Percentiles rank a stretch among this genome's conserved stretches.
Evolutionary conservation across 1,139 yeast genomes (phyloP).

Genomic region (Pichia sp.): DNA sequence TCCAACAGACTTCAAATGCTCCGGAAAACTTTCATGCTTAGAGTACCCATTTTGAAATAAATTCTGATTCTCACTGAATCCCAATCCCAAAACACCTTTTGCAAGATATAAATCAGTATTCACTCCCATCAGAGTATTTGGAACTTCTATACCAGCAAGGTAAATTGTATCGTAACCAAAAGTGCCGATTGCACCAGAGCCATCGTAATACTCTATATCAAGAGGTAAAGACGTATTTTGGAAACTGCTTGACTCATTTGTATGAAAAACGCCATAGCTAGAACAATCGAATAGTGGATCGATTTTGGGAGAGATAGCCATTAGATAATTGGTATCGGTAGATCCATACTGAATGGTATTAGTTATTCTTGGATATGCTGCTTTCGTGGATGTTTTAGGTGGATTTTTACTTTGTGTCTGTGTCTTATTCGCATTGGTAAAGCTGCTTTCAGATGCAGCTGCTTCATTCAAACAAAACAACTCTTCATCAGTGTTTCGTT

Average conservation of each 20-base stretch:
- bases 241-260: constrained; percentile 38
- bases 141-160: constrained; percentile 34
- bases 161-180: constrained; percentile 50
- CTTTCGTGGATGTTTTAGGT: neutral
- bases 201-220: constrained; percentile 52
- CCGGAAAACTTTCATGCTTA: constrained; percentile 46
- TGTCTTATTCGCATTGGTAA: no score
- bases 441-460: no score
- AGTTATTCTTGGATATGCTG: neutral
- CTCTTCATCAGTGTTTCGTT: neutral
- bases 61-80: constrained; percentile 42
- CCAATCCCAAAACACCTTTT: constrained; percentile 51
- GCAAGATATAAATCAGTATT: constrained; percentile 40
- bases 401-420: neutral
- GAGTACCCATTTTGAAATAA: constrained; percentile 22
- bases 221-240: constrained; percentile 36
- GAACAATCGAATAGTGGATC: constrained; percentile 22
- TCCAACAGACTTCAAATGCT: constrained; percentile 42
- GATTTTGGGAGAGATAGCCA: neutral
- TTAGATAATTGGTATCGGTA: constrained; percentile 13
- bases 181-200: constrained; percentile 45
- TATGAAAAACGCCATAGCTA: constrained; percentile 41
- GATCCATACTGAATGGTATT: neutral
- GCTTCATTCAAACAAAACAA: neutral
- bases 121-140: constrained; percentile 43